Percentiles rank a stretch among this genome's conserved stretches.
phyloP scores from a whole-genome alignment of 2,329 filamentous ascomycete genomes.

The Ceratocystis lukuohia region DNA sequence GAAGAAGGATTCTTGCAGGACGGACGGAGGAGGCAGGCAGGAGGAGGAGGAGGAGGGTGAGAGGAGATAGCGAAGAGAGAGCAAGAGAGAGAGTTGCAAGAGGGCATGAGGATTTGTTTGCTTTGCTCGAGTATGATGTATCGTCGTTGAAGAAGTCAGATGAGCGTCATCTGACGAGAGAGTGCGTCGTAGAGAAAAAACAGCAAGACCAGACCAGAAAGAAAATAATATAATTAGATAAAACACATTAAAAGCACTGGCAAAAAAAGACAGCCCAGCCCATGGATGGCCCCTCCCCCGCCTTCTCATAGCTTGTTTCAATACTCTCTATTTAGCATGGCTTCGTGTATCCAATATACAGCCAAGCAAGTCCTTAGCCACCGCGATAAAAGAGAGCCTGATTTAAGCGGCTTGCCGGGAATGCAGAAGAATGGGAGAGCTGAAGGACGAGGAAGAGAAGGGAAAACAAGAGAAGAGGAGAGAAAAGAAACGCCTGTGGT shows the following conservation, averaged over 20 bases:
- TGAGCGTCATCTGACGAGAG: background rate
- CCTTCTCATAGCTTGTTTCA: background rate
- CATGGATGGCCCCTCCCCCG: background rate
- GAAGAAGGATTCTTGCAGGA: background rate
- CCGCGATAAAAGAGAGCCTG: background rate
- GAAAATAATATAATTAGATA: background rate
- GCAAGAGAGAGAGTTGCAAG: background rate
- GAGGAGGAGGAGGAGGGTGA: background rate
- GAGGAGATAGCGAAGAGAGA: background rate
- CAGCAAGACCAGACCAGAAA: background rate
- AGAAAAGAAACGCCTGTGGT: background rate
- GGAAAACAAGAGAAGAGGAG: background rate
- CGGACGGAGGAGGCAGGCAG: background rate
- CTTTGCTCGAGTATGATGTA: background rate
- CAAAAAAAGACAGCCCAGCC: background rate
- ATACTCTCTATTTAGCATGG: background rate
- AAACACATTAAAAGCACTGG: background rate
- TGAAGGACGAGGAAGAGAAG: background rate
- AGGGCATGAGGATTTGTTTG: background rate
- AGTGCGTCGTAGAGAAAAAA: background rate
- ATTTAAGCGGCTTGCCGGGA: background rate
- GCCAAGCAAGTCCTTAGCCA: background rate
- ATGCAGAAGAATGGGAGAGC: background rate
- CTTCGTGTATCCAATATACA: background rate
- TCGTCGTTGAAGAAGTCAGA: background rate